Base-by-base conservation (phyloP, 2,329 filamentous ascomycete species). In the Alternaria sp. region DNA sequence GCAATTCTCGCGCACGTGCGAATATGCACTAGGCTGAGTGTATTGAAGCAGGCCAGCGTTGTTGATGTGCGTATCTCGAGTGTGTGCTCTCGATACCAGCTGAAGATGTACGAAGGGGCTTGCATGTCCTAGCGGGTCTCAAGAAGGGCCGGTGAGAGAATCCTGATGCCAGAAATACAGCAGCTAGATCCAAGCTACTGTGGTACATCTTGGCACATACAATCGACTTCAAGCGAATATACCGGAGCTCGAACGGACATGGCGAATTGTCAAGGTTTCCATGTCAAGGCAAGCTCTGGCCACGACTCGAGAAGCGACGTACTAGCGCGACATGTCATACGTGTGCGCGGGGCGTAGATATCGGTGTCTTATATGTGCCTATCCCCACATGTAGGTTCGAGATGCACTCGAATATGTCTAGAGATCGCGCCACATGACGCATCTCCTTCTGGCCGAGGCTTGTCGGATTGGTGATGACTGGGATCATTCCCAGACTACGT, bases 241-340 rank as follows among this genome's bases (percentile, higher is more conserved):
- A 48, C 31, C 11, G 44, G 44, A 48, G 34, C 17, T 36, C 29
- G 31, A 48, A 14, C 31, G 29, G 44, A 48, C 29, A 48, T 48
- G 36, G 37, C 49, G 26, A 51, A 36, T 24, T 40, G 14, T 31
- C n/a, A 26, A 40, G 49, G 17, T 14, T 41, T 51, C 17, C 11
- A 29, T 39, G 49, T 51, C 36, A 24, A 40, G 21, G 36, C 17
- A 39, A 14, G 37, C 37, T 39, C 36, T 24, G n/a, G 36, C 24
- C 49, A 51, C 36, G n/a, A 37, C 11, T 41, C 36, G 21, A 29
- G 49, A 21, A 29, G 49, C 36, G 34, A 41, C 28, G n/a, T 26
- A 23, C 26, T 51, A 40, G 49, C 31, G 44, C 31, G 44, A 48
- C 44, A 48, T 34, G 36, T 21, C 44, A 48, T 48, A 36, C 44